Evolutionary conservation across 108 stramenopile genomes (phyloP).

Genomic region (Nannochloropsis salina): DNA sequence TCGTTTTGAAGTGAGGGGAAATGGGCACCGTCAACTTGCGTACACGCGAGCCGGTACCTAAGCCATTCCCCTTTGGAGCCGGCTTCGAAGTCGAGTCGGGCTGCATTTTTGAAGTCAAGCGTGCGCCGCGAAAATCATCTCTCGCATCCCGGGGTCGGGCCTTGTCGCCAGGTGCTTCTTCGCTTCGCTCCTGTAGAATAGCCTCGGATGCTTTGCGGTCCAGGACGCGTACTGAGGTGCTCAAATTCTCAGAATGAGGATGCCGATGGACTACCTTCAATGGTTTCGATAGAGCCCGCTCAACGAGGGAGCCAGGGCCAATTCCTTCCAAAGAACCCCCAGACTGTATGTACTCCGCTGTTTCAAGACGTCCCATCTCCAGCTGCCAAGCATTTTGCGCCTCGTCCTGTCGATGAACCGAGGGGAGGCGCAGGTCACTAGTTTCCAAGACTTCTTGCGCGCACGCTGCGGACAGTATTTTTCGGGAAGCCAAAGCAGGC

Average conservation of each 20-base stretch:
- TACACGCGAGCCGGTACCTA: neutral
- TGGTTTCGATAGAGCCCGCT: neutral
- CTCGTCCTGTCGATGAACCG: neutral
- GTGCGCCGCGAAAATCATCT: too few relatives aligned
- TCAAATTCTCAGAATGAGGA: neutral
- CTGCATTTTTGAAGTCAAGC: too few relatives aligned
- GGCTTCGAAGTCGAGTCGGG: too few relatives aligned
- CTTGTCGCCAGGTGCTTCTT: neutral
- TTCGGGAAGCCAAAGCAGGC: too few relatives aligned
- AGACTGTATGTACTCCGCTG: neutral
- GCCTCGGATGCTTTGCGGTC: neutral
- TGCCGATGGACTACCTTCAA: neutral
- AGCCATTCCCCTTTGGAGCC: too few relatives aligned
- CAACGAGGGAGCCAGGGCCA: neutral
- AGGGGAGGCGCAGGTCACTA: neutral
- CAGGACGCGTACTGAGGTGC: neutral
- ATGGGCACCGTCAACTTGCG: neutral
- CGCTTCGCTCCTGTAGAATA: neutral
- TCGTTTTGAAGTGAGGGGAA: neutral
- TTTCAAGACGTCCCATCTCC: neutral
- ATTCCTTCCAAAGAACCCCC: neutral
- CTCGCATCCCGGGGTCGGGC: neutral
- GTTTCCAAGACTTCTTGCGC: too few relatives aligned
- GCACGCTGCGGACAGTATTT: too few relatives aligned
- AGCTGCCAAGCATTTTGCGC: neutral